Evolutionary conservation across 1,139 yeast species (phyloP).

Genomic region (Suhomyces bokatorum): DNA sequence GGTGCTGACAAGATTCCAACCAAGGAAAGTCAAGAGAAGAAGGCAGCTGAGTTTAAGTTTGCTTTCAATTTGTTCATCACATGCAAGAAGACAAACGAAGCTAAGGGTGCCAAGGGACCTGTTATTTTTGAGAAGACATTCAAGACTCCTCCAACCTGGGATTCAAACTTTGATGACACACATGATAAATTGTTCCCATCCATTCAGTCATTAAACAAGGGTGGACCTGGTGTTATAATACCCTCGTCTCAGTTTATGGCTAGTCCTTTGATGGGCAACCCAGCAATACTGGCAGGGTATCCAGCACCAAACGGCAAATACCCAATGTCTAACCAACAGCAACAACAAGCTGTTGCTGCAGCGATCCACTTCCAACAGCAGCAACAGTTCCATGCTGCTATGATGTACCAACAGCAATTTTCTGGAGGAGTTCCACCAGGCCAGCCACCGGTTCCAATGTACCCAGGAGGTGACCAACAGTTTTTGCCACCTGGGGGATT

Average conservation of each 20-base stretch:
- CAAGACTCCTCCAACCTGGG: constrained; percentile 82
- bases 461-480: constrained; percentile 36
- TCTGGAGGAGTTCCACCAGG: constrained; percentile 34
- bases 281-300: constrained; percentile 21
- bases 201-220: constrained; percentile 12
- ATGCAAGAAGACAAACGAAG: constrained; percentile 36
- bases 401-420: constrained; percentile 38
- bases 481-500: constrained; percentile 43
- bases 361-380: constrained; percentile 34
- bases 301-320: constrained; percentile 19
- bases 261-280: constrained; percentile 35
- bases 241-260: constrained; percentile 34
- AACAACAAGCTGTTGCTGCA: constrained; percentile 27
- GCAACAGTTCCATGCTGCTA: constrained; percentile 40
- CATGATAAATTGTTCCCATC: constrained; percentile 49
- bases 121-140: constrained; percentile 58
- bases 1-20: constrained; percentile 49
- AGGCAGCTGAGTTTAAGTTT: constrained; percentile 37
- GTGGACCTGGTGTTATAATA: constrained; percentile 20
- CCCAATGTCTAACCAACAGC: constrained; percentile 21
- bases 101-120: constrained; percentile 27
- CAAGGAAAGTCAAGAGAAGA: constrained; percentile 39
- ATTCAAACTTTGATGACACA: constrained; percentile 55
- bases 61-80: constrained; percentile 62
- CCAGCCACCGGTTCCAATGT: constrained; percentile 39